Evolutionary conservation across 1,284 basidiomycete genomes (phyloP), one percentile per base, ranked within the genome.

Genomic region (Volvariella surrecta): DNA sequence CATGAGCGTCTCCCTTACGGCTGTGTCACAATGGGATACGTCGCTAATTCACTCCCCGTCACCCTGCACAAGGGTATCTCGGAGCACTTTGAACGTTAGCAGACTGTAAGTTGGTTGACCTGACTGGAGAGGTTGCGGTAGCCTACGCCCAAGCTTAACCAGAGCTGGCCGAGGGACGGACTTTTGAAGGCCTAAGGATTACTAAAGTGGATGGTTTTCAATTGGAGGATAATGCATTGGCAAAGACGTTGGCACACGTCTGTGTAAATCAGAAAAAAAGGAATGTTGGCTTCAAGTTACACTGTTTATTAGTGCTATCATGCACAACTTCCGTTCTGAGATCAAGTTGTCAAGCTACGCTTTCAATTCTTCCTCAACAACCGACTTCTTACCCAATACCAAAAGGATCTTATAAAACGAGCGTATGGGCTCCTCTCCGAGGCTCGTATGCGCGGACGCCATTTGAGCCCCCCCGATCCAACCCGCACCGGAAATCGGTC

Each of bases 21-120:
- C 22, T 56, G 53, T 30, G 42, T 56, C 6, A 53, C 45, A 18
- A 55, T 57, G 53, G 54, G 56, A 44, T 48, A 45, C 34, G 40
- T 52, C 43, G 39, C 40, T 21, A 21, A 24, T 41, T 30, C 32
- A 15, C 21, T 44, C 18, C 43, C 43, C 28, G 39, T 44, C 37
- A 44, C 35, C 31, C 11, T 17, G 21, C 10, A 21, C 16, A 18
- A n/a, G 32, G 24, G 2, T 9, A 4, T 38, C 42, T 15, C 40
- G 22, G 39, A 21, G 32, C 17, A 47, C 21, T 39, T 30, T 30
- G 32, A 37, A 22, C 39, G 43, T 39, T 52, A 46, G 50, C 31
- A 17, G n/a, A 43, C 21, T 15, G 45, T 28, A 44, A 45, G 45
- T 31, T 55, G 34, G 40, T 55, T 28, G 53, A 56, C 39, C 52